Evolutionary conservation across 2,329 filamentous ascomycete genomes (phyloP), one percentile per base, ranked within the genome.

Genomic region (Penicillium corylophilum): DNA sequence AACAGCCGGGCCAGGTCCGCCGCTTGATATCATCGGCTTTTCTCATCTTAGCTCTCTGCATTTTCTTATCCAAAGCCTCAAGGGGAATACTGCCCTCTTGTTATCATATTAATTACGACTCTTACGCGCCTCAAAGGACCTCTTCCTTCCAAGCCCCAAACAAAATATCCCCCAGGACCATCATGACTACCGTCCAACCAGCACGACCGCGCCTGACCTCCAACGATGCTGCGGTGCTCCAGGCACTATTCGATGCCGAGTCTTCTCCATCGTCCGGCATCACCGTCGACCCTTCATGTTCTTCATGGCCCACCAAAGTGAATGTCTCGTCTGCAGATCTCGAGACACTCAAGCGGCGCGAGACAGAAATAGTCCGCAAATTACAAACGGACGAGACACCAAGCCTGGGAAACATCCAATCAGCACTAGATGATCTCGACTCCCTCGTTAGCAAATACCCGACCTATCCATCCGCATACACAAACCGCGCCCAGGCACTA

Each of bases 401-500:
- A 13, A 48, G 23, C 13, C 20, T 33, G 42, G 54, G 61, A 26
- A 61, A 56, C 4, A 63, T 76, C 36, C 44, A 67, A 20, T 57
- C 62, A 3, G 66, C 73, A 5, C 65, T 77, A 16, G 47, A 61
- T 4, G 65, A 71, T 10, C 63, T 83, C 8, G 68, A 74, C 29
- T 56, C 57, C 2, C 68, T 83, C 5, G 72, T 82, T 44, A 45
- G 55, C 0, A 50, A 70, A 10, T 55, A 77, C 15, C 77, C 79
- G 4, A 64, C 66, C 7, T 84, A 83, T 54, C 78, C 82, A 1
- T 77, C 79, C 6, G 79, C 79, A 10, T 79, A 79, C 50, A 73
- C 78, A 44, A 84, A 84, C 55, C 76, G 80, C 39, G 82, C 82
- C 2, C 82, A 84, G 67, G 67, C 73, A 58, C 51, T 68, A 2